These are phyloP conservation scores for Microbotryum intermedium DNA, from an alignment of 1,284 basidiomycete species.

Conservation along the genomic window DNA sequence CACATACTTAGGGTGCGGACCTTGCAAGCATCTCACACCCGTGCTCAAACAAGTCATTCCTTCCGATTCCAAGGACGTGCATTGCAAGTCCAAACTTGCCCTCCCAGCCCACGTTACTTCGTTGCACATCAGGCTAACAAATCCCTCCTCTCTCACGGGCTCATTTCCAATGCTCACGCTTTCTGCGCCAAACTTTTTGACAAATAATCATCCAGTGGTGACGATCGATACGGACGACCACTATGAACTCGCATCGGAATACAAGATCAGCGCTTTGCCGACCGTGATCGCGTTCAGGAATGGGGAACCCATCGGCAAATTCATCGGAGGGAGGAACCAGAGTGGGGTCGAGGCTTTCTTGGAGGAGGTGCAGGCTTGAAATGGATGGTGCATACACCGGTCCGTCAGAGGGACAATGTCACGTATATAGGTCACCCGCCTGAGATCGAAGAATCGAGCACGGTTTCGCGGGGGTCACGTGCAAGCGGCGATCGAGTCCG, in stretches of 20 bases:
- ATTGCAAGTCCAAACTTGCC: conserved; percentile 1
- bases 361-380: conserved; percentile 1
- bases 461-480: no score
- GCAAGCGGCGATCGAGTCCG: no score
- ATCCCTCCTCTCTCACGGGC: not conserved
- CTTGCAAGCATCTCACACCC: conserved; percentile 21
- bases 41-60: conserved; percentile 22
- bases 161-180: not conserved
- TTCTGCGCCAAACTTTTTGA: not conserved
- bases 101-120: not conserved
- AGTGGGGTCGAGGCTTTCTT: conserved; percentile 18
- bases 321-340: conserved; percentile 16
- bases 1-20: conserved; percentile 23
- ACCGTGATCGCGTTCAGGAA: conserved; percentile 29
- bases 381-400: not conserved
- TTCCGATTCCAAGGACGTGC: conserved; percentile 4
- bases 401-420: no score
- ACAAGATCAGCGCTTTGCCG: conserved; percentile 23
- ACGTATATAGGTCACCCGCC: no score
- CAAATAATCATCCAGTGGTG: not conserved
- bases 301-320: conserved; percentile 19
- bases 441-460: no score
- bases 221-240: conserved; percentile 25
- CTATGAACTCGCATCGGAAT: conserved; percentile 15
- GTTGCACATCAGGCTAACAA: not conserved